Evolutionary conservation across 768 basidiomycete genomes (phyloP).

Genomic region (Boletus reticuloceps): DNA sequence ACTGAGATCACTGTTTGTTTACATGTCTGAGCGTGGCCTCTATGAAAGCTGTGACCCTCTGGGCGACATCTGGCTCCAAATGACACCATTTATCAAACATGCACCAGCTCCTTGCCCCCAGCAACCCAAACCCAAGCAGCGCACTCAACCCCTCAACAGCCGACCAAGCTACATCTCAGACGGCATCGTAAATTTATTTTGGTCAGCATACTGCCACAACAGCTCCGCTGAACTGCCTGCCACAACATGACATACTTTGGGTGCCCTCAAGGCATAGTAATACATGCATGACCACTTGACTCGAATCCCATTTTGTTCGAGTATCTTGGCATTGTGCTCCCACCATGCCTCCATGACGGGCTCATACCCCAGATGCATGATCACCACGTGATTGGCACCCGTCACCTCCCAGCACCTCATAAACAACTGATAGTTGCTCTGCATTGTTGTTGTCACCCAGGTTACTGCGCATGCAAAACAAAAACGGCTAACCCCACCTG

Average conservation of each 20-base stretch:
- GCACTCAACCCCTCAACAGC: slow-evolving; percentile 18
- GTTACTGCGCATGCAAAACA: slow-evolving; percentile 33
- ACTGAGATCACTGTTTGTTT: background rate
- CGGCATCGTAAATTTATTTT: slow-evolving; percentile 24
- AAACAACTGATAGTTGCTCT: slow-evolving; percentile 35
- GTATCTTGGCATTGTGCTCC: slow-evolving; percentile 20
- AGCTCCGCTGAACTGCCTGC: slow-evolving; percentile 18
- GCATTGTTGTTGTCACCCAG: slow-evolving; percentile 27
- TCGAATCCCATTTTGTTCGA: slow-evolving; percentile 17
- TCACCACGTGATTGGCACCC: slow-evolving; percentile 37
- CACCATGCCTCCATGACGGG: slow-evolving; percentile 32
- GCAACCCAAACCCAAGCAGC: slow-evolving; percentile 15
- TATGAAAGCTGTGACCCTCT: slow-evolving; percentile 24
- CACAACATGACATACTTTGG: slow-evolving; percentile 21
- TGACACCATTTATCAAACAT: slow-evolving; percentile 26
- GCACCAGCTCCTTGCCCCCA: slow-evolving; percentile 19
- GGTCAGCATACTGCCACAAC: slow-evolving; percentile 21
- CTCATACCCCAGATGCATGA: slow-evolving; percentile 39
- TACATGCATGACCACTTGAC: slow-evolving; percentile 28
- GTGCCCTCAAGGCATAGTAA: slow-evolving; percentile 23
- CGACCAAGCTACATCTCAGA: slow-evolving; percentile 21
- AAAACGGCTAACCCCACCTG: slow-evolving; percentile 28
- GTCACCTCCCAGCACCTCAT: slow-evolving; percentile 38
- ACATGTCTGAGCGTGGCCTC: slow-evolving; percentile 8
- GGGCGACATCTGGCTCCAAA: slow-evolving; percentile 21